phyloP scores from a whole-genome alignment of 192 early-diverging fungal species.

The Podila epigama region DNA sequence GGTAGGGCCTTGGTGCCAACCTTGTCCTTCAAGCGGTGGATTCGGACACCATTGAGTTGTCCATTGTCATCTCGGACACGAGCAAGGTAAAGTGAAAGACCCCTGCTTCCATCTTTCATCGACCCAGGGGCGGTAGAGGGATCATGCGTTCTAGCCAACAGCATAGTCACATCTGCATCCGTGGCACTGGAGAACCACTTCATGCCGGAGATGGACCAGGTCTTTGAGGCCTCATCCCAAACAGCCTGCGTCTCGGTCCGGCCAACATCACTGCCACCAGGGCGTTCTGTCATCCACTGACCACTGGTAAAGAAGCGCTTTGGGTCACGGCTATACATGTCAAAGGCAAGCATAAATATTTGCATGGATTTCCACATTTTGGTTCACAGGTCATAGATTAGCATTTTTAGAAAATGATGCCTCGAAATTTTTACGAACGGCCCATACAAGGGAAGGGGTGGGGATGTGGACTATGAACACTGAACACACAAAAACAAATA shows the following conservation, averaged over 20 bases:
- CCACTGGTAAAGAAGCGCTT: slow-evolving; percentile 68
- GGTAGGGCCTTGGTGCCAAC: slow-evolving; percentile 73
- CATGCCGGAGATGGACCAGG: slow-evolving; percentile 66
- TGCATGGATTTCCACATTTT: background rate
- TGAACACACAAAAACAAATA: too few species aligned
- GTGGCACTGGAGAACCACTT: slow-evolving; percentile 83
- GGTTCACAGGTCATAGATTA: background rate
- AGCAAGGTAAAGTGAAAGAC: slow-evolving; percentile 69
- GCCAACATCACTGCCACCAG: slow-evolving; percentile 73
- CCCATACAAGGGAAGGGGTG: too few species aligned
- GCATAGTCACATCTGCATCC: slow-evolving; percentile 71
- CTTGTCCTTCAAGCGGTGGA: slow-evolving; percentile 73
- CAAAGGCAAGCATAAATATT: background rate
- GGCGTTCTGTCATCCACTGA: slow-evolving; percentile 83
- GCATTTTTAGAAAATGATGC: too few species aligned
- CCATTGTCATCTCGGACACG: slow-evolving; percentile 62
- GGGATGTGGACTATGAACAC: too few species aligned
- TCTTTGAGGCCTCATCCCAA: slow-evolving; percentile 48
- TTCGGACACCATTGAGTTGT: slow-evolving; percentile 64
- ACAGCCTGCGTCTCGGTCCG: slow-evolving; percentile 69
- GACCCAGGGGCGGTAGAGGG: slow-evolving; percentile 42
- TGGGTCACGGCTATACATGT: slow-evolving; percentile 63
- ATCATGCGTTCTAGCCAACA: slow-evolving; percentile 65
- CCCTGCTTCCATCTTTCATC: slow-evolving; percentile 57
- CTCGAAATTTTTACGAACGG: too few species aligned